Conservation (phyloP, 2,329 filamentous ascomycete species). For the Epichloe hybrida region DNA sequence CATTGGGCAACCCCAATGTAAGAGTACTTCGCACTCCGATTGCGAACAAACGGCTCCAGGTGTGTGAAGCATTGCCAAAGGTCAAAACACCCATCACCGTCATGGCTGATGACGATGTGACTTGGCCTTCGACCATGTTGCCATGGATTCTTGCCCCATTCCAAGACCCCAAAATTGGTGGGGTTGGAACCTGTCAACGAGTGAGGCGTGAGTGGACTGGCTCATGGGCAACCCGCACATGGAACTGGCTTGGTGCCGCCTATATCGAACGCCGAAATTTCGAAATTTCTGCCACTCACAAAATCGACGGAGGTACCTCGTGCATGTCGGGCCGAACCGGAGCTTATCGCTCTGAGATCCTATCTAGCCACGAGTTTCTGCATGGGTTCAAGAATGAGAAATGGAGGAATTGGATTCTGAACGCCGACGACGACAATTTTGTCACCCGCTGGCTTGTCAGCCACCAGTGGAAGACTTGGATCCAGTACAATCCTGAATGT, state of each 20-base stretch:
- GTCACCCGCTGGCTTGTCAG: constrained; percentile 92
- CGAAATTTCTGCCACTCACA: constrained; percentile 89
- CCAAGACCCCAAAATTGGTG: constrained; percentile 69
- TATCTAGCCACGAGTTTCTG: constrained; percentile 74
- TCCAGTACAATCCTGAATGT: constrained; percentile 85
- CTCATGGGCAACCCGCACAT: constrained; percentile 49
- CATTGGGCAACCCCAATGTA: constrained; percentile 47
- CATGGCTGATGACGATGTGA: constrained; percentile 92
- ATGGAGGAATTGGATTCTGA: constrained; percentile 79
- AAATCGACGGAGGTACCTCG: constrained; percentile 89
- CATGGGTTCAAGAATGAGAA: constrained; percentile 84
- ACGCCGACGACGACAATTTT: constrained; percentile 97
- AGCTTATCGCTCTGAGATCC: constrained; percentile 78
- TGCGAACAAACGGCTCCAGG: constrained; percentile 90
- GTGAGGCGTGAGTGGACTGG: constrained; percentile 55
- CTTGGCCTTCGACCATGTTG: constrained; percentile 74
- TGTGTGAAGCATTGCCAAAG: constrained; percentile 78
- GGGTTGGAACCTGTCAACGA: constrained; percentile 83
- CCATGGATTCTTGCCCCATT: constrained; percentile 91
- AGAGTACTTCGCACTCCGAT: constrained; percentile 65
- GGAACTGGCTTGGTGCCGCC: constrained; percentile 80
- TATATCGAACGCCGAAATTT: constrained; percentile 94
- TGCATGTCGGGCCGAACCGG: constrained; percentile 93
- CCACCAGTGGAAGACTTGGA: constrained; percentile 85
- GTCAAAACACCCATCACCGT: constrained; percentile 76